phyloP scores from a whole-genome alignment of 352 stramenopile genomes.

The Blastocystis sp. region DNA sequence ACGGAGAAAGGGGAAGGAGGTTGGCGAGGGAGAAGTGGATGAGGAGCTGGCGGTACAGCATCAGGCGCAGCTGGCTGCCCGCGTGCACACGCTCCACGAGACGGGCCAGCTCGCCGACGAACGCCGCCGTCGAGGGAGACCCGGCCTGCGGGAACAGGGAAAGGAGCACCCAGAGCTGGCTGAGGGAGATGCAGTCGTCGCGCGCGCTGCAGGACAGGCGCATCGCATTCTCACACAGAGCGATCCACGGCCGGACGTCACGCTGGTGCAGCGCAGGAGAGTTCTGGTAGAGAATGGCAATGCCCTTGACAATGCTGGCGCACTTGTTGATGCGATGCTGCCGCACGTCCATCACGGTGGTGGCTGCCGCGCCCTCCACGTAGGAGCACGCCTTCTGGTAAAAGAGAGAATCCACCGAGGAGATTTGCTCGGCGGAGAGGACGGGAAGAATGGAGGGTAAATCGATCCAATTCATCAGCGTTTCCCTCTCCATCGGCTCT shows the following conservation, averaged over 20 bases:
- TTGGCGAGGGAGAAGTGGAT: background rate
- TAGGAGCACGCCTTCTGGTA: background rate
- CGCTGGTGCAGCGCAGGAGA: background rate
- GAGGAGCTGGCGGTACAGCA: background rate
- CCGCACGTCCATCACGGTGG: conserved; percentile 2
- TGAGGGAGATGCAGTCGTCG: conserved; percentile 7
- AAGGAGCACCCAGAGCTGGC: conserved; percentile 13
- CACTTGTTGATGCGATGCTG: conserved; percentile 18
- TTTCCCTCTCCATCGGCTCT: background rate
- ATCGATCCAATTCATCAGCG: conserved; percentile 12
- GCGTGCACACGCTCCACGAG: background rate
- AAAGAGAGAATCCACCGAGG: background rate
- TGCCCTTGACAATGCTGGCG: conserved; percentile 15
- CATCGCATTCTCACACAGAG: background rate
- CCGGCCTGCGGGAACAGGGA: background rate
- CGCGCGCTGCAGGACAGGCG: background rate
- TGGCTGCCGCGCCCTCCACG: background rate
- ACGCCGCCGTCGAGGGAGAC: background rate
- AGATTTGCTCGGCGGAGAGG: background rate
- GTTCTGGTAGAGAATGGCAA: conserved; percentile 21
- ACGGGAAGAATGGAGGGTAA: background rate
- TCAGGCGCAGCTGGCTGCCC: background rate
- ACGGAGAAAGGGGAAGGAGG: background rate
- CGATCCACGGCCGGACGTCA: background rate
- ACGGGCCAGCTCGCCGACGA: background rate